Base-by-base conservation (phyloP, 805 yeast genomes). In the Spathaspora girioi region DNA sequence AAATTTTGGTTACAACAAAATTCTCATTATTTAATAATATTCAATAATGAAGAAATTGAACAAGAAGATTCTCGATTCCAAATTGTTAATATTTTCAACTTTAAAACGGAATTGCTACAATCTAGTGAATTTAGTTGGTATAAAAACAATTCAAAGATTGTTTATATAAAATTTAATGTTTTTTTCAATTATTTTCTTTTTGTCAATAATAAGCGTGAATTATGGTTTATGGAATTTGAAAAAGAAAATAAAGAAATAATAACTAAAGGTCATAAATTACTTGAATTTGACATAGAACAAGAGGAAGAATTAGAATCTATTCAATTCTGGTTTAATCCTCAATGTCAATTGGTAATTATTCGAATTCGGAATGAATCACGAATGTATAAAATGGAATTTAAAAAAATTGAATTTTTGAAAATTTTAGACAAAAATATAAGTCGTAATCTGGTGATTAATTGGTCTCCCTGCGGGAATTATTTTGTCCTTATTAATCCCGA, bases 391-490 rank as follows among this genome's bases (percentile, higher is more conserved):
- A 49, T 51, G 11, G 52, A 31, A 19, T 26, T 45, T 29, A 50
- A 45, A 2, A 15, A 50, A 14, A 46, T 60, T 18, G 43, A 45
- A n/a, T 49, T 43, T 44, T 43, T 61, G 15, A 59, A 61, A 48
- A 45, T 41, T 8, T 46, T 60, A 12, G 31, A 45, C 12, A 20
- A 32, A 31, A 31, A 48, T 18, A 10, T 29, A 6, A 44, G 52
- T 20, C 14, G 31, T 12, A 29, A 49, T 15, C 48, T 42, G 3
- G 38, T 45, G 18, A 41, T 63, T 8, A 31, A 35, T 8, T 74
- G 78, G 78, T 62, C 77, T 1, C 63, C 71, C 1, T 62, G 69
- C 52, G 79, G 78, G 2, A 58, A 57, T 18, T 72, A 65, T 50
- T 69, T 71, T 43, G 50, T 58, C 11, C 27, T 61, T 5, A 51